Percentiles rank a stretch among this genome's conserved stretches.
Conservation (phyloP, 345 rosid genomes). For the Citrus unshiu region DNA sequence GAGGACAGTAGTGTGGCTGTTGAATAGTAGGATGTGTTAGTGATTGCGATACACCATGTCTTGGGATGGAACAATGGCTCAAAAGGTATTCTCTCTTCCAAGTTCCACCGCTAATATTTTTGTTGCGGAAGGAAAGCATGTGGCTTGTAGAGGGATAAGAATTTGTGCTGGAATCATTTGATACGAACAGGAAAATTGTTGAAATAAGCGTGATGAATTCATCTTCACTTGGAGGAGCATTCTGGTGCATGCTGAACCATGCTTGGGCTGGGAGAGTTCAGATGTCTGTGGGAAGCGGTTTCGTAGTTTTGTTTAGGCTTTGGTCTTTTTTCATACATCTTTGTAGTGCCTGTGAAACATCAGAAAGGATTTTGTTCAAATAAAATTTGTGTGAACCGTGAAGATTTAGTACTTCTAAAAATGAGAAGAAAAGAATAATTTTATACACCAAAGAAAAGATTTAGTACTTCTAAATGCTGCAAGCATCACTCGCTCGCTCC, state of each 20-base stretch:
- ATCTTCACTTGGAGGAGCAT: too few species aligned
- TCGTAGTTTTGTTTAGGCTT: not conserved
- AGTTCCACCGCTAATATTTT: not conserved
- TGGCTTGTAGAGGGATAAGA: not conserved
- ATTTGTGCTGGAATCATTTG: not conserved
- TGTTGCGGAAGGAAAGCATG: not conserved
- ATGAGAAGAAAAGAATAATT: too few species aligned
- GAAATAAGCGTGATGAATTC: not conserved
- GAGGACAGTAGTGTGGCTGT: constrained; percentile 31
- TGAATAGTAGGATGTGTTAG: constrained; percentile 13
- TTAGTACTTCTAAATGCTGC: too few species aligned
- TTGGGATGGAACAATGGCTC: not conserved
- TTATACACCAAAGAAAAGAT: too few species aligned
- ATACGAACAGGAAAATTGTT: not conserved
- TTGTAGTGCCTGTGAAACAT: not conserved
- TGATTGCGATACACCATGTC: not conserved
- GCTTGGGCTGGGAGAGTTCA: not conserved
- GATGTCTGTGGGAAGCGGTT: not conserved
- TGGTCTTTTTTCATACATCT: not conserved
- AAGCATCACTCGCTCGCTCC: too few species aligned
- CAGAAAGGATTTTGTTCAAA: not conserved
- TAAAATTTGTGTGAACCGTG: too few species aligned
- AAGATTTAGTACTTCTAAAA: too few species aligned
- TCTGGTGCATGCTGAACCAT: not conserved
- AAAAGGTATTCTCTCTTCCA: not conserved